These are phyloP conservation scores for Blastobotrys proliferans DNA, from an alignment of 1,139 yeast species.

Conservation along the genomic window DNA sequence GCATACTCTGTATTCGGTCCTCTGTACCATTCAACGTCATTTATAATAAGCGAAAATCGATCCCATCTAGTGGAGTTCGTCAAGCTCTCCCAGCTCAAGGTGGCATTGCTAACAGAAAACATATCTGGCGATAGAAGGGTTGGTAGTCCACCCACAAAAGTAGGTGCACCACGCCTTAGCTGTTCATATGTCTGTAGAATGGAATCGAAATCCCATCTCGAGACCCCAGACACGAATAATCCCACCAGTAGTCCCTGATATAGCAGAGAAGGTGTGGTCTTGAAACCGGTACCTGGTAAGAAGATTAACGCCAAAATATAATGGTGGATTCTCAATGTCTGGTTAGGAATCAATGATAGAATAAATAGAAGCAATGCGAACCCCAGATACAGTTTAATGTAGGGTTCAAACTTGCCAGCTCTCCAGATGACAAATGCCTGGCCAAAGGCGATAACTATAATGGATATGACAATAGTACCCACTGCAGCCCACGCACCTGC, in stretches of 20 bases:
- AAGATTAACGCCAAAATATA: conserved; percentile 75
- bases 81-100: no score
- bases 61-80: conserved; percentile 25
- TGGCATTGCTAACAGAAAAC: neutral
- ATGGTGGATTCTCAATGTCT: conserved; percentile 81
- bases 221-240: conserved; percentile 73
- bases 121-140: conserved; percentile 35
- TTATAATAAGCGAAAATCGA: conserved; percentile 62
- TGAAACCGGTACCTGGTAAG: conserved; percentile 69
- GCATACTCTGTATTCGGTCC: conserved; percentile 39
- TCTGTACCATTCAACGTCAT: conserved; percentile 73
- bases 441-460: conserved; percentile 50
- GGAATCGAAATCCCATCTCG: conserved; percentile 92
- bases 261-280: conserved; percentile 63
- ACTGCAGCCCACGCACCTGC: conserved; percentile 77
- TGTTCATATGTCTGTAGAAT: conserved; percentile 73
- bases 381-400: conserved; percentile 47
- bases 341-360: conserved; percentile 56
- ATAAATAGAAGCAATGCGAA: conserved; percentile 46
- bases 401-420: conserved; percentile 65
- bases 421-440: conserved; percentile 82
- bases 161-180: conserved; percentile 71
- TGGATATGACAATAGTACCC: conserved; percentile 44
- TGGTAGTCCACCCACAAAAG: conserved; percentile 50
- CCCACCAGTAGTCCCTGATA: conserved; percentile 87